Base-by-base conservation (phyloP, 169 alveolate species). In the Plasmodium gonderi region DNA sequence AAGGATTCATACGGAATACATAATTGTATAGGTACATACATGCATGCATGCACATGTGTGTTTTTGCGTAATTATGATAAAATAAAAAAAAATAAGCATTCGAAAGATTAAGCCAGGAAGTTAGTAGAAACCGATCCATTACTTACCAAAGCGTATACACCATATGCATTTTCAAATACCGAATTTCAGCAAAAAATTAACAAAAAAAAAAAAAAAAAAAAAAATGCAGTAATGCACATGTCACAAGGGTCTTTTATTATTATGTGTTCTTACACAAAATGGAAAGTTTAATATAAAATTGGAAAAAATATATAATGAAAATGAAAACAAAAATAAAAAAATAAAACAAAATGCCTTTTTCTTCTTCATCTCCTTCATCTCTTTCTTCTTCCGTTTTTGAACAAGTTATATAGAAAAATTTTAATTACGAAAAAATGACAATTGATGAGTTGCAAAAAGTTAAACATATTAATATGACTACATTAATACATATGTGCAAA, bases 221-320 rank as follows among this genome's bases (percentile, higher is more conserved):
- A n/a, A n/a, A n/a, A n/a, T n/a, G n/a, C n/a, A n/a, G n/a, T n/a
- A n/a, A 60, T 20, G 26, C 12, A 40, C 3, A n/a, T 40, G 14
- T 17, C 54, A 11, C 64, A 40, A 40, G 3, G 31, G n/a, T 36
- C 17, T 65, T 65, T 69, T 69, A 33, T 77, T 77, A 47, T 77
- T 77, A 31, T 77, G 54, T 77, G 87, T 77, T 77, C 11, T 47
- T 77, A 47, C 74, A 77, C 26, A 77, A 77, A 77, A 47, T 77
- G 49, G 64, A 51, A 0, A 47, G 64, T 47, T 47, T 17, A 47
- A 20, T 6, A 67, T 23, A 26, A 26, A 67, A 67, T 23, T 3
- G n/a, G 3, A 23, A 67, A 67, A 67, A 23, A 67, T n/a, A n/a
- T n/a, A n/a, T n/a, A n/a, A 0, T 60, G 40, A 5, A n/a, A 36